phyloP scores from a whole-genome alignment of 345 rosid genomes.

The Ricinus communis region DNA sequence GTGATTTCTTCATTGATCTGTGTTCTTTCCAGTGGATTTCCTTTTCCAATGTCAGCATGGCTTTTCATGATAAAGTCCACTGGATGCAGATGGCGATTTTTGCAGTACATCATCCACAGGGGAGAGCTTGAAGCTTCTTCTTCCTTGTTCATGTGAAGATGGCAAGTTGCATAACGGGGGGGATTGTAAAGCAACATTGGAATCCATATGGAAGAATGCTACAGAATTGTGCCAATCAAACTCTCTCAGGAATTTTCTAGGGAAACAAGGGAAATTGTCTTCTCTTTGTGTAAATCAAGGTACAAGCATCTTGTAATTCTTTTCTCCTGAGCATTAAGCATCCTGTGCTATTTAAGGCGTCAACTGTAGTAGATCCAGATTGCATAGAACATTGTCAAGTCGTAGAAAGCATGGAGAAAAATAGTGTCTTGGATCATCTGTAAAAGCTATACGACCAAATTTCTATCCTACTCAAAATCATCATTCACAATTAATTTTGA shows the following conservation, averaged over 20 bases:
- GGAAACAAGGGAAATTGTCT: constrained; percentile 69
- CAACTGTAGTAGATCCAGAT: background rate
- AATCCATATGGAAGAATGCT: constrained; percentile 68
- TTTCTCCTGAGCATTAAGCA: background rate
- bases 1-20: no score
- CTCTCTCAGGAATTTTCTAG: constrained; percentile 68
- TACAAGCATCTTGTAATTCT: constrained; percentile 17
- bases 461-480: no score
- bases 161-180: constrained; percentile 37
- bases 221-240: constrained; percentile 62
- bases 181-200: constrained; percentile 52
- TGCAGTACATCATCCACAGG: constrained; percentile 50
- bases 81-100: constrained; percentile 47
- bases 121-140: constrained; percentile 46
- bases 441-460: no score
- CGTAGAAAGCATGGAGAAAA: background rate
- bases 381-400: background rate
- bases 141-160: constrained; percentile 42
- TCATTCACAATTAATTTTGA: no score
- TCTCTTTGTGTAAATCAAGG: constrained; percentile 76
- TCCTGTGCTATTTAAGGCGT: background rate
- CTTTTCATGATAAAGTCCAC: constrained; percentile 3
- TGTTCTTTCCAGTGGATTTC: background rate
- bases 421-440: no score
- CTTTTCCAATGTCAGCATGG: background rate